Percentiles rank a stretch among this genome's conserved stretches.
phyloP scores from a whole-genome alignment of 1,139 yeast species.

The Kodamaea fungicola region DNA sequence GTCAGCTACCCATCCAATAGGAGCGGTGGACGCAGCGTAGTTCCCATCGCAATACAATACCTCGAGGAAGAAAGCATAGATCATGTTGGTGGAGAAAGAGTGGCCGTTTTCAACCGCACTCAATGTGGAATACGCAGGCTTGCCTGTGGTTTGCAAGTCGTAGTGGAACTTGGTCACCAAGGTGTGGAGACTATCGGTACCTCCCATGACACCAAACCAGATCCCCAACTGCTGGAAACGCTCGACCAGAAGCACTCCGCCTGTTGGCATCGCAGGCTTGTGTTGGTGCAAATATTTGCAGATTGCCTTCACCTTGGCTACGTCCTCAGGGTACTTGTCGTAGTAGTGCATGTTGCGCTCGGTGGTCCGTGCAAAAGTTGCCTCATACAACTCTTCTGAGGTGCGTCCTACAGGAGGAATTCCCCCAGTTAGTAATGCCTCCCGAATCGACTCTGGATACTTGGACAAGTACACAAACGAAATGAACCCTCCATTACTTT shows the following conservation, averaged over 20 bases:
- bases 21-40: neutral
- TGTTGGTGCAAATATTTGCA: constrained; percentile 28
- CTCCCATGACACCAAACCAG: constrained; percentile 48
- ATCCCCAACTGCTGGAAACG: constrained; percentile 54
- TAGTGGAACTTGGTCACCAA: constrained; percentile 36
- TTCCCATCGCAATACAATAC: constrained; percentile 50
- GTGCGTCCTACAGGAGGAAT: constrained; percentile 47
- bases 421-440: constrained; percentile 52
- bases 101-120: constrained; percentile 25
- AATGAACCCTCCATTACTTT: constrained; percentile 57
- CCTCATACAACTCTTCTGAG: constrained; percentile 47
- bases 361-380: constrained; percentile 43
- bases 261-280: constrained; percentile 41
- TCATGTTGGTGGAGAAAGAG: constrained; percentile 50
- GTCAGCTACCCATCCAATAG: constrained; percentile 45
- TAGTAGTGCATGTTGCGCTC: constrained; percentile 50
- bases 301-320: constrained; percentile 32
- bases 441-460: constrained; percentile 36
- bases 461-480: constrained; percentile 48
- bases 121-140: constrained; percentile 36
- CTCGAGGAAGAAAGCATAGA: constrained; percentile 56
- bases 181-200: constrained; percentile 45
- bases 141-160: constrained; percentile 32
- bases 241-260: constrained; percentile 47
- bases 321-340: constrained; percentile 46